Percentiles rank a stretch among this genome's conserved stretches.
Evolutionary conservation across 306 rosid genomes (phyloP).

Genomic region (Corylus americana): DNA sequence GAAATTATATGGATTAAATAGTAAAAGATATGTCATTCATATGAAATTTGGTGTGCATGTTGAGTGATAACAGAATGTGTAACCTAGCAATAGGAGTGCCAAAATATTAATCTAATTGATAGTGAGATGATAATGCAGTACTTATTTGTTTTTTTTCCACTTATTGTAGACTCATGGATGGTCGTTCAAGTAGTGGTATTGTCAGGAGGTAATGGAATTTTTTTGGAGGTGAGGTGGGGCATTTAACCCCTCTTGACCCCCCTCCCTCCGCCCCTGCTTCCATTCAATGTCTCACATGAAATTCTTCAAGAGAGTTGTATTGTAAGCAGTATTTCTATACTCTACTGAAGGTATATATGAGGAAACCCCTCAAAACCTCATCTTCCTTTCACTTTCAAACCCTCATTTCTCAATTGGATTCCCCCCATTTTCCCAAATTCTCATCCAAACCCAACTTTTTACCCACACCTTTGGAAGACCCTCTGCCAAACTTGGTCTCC

Average conservation of each 20-base stretch:
- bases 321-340: conserved; percentile 48
- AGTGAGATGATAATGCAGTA: not conserved
- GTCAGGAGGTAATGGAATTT: no score
- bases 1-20: not conserved
- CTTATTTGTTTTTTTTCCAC: no score
- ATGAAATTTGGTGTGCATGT: not conserved
- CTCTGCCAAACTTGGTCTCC: conserved; percentile 23
- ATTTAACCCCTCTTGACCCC: no score
- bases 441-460: conserved; percentile 20
- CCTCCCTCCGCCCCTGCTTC: conserved; percentile 37
- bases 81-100: not conserved
- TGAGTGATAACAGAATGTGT: not conserved
- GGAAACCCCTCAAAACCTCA: conserved; percentile 36
- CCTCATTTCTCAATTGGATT: conserved; percentile 26
- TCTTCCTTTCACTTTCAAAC: conserved; percentile 15
- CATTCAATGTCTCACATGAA: conserved; percentile 92
- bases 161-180: no score
- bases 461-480: conserved; percentile 2
- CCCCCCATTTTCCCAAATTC: conserved; percentile 24
- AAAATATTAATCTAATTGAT: not conserved
- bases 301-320: conserved; percentile 92
- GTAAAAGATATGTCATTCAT: not conserved
- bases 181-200: no score
- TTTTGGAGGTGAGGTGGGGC: no score
- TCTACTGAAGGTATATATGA: conserved; percentile 64